phyloP scores from a whole-genome alignment of 2,329 filamentous ascomycete genomes.

The Chrysoporthe cubensis region DNA sequence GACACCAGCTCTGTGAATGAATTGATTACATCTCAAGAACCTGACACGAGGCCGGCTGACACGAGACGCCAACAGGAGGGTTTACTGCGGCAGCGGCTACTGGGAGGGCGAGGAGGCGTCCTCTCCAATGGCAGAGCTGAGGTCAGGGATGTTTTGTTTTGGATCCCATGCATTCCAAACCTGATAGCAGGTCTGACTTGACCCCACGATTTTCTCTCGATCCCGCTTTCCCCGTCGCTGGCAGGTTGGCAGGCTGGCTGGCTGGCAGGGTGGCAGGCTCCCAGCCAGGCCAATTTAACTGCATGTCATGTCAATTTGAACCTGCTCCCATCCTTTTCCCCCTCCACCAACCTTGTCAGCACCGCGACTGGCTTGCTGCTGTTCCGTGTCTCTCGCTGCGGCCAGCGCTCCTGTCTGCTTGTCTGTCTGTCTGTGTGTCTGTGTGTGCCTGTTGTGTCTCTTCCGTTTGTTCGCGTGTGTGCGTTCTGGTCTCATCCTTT shows the following conservation, averaged over 20 bases:
- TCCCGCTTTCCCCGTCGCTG: too few relatives aligned
- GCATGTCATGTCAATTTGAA: conserved; percentile 12
- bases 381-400: not conserved
- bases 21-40: not conserved
- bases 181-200: not conserved
- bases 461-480: not conserved
- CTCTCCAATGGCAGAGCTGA: conserved; percentile 8
- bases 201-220: too few relatives aligned
- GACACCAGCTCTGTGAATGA: not conserved
- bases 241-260: too few relatives aligned
- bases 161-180: not conserved
- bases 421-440: not conserved
- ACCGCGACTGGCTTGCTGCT: too few relatives aligned
- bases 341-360: too few relatives aligned
- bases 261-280: too few relatives aligned
- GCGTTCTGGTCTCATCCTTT: too few relatives aligned
- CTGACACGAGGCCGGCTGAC: not conserved
- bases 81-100: not conserved
- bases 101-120: not conserved
- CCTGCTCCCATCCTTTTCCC: not conserved
- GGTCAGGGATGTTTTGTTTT: conserved; percentile 6
- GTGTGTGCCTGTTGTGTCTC: not conserved
- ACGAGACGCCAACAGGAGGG: not conserved
- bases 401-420: not conserved
- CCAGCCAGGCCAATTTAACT: not conserved